A percentile compares a stretch with the other conserved stretches of the same genome.
Conservation (phyloP, 352 stramenopile species). For the Blastocystis sp. region DNA sequence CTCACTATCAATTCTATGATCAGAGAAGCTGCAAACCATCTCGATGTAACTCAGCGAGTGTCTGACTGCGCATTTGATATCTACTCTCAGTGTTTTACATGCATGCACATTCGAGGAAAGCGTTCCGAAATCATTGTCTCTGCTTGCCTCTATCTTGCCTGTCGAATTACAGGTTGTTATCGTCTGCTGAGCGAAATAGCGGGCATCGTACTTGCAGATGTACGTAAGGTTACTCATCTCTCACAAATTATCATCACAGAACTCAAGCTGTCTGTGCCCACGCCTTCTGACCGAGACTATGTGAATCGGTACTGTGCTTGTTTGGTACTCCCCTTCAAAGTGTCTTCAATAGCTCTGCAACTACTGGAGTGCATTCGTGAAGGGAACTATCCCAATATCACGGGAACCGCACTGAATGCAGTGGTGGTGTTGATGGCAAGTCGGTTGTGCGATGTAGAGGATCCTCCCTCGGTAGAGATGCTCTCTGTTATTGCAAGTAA, state of each 20-base stretch:
- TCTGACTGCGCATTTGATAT: conserved; percentile 21
- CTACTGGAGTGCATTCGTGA: background rate
- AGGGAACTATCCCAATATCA: conserved; percentile 20
- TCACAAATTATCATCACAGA: conserved; percentile 44
- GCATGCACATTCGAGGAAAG: conserved; percentile 53
- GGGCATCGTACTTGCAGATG: background rate
- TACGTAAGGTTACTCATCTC: conserved; percentile 6
- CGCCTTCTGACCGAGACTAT: conserved; percentile 18
- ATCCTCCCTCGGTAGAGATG: background rate
- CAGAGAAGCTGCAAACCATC: conserved; percentile 2
- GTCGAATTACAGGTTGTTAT: background rate
- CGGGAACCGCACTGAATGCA: conserved; percentile 13
- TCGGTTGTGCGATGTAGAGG: conserved; percentile 17
- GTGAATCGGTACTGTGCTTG: conserved; percentile 9
- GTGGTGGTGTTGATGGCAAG: conserved; percentile 34
- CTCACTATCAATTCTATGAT: background rate
- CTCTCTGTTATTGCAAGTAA: conserved; percentile 1
- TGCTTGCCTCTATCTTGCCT: conserved; percentile 31
- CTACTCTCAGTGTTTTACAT: conserved; percentile 28
- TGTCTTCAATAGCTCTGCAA: background rate
- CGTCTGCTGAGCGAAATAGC: conserved; percentile 29
- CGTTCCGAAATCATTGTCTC: conserved; percentile 39
- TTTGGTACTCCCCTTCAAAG: background rate
- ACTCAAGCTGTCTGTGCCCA: background rate
- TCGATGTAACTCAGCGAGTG: background rate